Evolutionary conservation across 2,329 filamentous ascomycete genomes (phyloP), one percentile per base, ranked within the genome.

Genomic region (Fusarium verrucosum): DNA sequence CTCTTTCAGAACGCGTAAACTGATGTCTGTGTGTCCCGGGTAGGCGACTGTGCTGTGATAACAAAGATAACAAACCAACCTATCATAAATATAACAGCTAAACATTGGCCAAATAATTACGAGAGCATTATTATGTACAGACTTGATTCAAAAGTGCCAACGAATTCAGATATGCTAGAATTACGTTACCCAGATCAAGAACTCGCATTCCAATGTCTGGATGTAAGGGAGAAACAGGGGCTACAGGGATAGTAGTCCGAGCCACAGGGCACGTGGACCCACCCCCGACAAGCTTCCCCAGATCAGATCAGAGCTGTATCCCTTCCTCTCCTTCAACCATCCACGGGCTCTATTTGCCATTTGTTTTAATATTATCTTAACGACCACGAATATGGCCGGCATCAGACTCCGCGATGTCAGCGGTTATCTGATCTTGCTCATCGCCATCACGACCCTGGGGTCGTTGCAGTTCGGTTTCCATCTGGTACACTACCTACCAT

Each of bases 401-500:
- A 41, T 76, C 30, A 65, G 66, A 59, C 63, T 80, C 50, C 75
- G 75, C 63, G 78, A 82, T 70, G 81, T 93, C 52, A 95, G 92
- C 32, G 82, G 87, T 7, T 96, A 92, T 77, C 87, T 98, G 70
- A 74, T 95, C 72, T 86, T 92, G 73, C 80, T 95, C 42, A 85
- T 98, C 52, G 79, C 88, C 59, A 83, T 94, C 58, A 87, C 91
- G 38, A 96, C 93, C 0, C 79, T 97, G 17, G 95, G 94, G 1
- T 92, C 95, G 3, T 85, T 98, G 40, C 92, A 97, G 72, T 99
- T 97, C 75, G 95, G 95, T 63, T 97, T 92, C 78, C 94, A 98
- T 78, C 79, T 98, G 75, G 93, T 95, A 84, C 73, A 19, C 26
- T 52, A 30, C 28, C 28, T 25, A n/a, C 11, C 17, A 26, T 50